A percentile compares a stretch with the other conserved stretches of the same genome.
phyloP scores from a whole-genome alignment of 2,329 filamentous ascomycete genomes.

The Achaetomium macrosporum region DNA sequence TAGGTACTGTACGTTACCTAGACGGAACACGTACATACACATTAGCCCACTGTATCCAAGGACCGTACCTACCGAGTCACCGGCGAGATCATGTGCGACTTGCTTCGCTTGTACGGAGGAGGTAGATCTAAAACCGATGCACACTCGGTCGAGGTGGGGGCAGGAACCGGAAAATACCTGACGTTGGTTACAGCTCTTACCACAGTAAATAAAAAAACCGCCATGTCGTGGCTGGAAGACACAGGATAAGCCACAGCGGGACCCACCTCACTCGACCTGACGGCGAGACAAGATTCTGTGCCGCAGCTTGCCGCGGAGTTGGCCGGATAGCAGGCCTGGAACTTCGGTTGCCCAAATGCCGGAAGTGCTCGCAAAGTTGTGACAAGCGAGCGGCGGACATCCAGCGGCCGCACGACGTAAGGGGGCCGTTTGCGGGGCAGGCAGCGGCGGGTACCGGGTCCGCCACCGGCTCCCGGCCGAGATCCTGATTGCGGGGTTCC shows the following conservation, averaged over 20 bases:
- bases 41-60: too few species aligned
- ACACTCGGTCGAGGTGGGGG: too few species aligned
- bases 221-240: neutral
- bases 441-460: conserved; percentile 13
- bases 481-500: conserved; percentile 9
- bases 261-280: too few species aligned
- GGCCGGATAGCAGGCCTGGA: conserved; percentile 16
- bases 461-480: conserved; percentile 6
- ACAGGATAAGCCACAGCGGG: neutral
- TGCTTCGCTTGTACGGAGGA: too few species aligned
- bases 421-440: neutral
- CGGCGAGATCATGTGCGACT: neutral
- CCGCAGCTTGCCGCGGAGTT: conserved; percentile 20
- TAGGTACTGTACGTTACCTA: too few species aligned
- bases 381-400: neutral
- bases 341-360: conserved; percentile 12
- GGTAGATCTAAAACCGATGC: too few species aligned
- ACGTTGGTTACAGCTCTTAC: too few species aligned
- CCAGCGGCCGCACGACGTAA: neutral
- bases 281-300: conserved; percentile 13
- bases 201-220: too few species aligned
- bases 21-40: too few species aligned
- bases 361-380: neutral
- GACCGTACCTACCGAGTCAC: too few species aligned
- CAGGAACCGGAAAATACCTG: too few species aligned